Conservation (phyloP, 306 rosid species). For the Fagus crenata region DNA sequence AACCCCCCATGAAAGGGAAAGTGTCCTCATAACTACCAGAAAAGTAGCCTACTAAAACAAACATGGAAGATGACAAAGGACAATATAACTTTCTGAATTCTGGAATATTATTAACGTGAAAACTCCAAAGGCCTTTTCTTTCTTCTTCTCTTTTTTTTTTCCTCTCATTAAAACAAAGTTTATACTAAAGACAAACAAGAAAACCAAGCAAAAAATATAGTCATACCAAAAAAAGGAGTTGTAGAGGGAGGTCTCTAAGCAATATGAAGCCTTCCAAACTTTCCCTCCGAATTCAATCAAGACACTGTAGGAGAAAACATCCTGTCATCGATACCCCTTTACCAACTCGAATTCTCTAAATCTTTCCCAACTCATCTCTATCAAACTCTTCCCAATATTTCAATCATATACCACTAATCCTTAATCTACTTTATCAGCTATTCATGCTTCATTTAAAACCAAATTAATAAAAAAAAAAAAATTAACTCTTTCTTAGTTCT, state of each 20-base stretch:
- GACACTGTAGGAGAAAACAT: constrained; percentile 99
- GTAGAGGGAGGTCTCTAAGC: constrained; percentile 91
- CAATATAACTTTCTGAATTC: constrained; percentile 32
- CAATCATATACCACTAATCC: constrained; percentile 11
- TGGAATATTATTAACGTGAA: constrained; percentile 22
- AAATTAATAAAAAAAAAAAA: background rate
- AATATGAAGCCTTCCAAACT: constrained; percentile 97
- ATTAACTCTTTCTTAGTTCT: background rate
- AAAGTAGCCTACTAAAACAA: constrained; percentile 72
- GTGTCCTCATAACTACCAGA: constrained; percentile 90
- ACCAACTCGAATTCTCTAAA: constrained; percentile 63
- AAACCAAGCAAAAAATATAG: constrained; percentile 62
- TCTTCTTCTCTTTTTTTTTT: constrained; percentile 23
- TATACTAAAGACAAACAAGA: constrained; percentile 56
- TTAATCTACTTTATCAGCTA: constrained; percentile 5
- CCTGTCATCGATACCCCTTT: constrained; percentile 94
- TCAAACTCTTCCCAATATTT: constrained; percentile 41
- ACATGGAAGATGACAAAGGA: constrained; percentile 64
- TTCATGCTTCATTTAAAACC: background rate
- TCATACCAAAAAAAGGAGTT: constrained; percentile 94
- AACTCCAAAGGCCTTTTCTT: constrained; percentile 34
- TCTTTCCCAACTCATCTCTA: constrained; percentile 52
- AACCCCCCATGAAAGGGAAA: constrained; percentile 85
- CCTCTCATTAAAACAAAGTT: constrained; percentile 2
- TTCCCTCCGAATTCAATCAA: constrained; percentile 95